Conservation (phyloP, 192 early-diverging fungal species). For the Backusella parvicylindrica region DNA sequence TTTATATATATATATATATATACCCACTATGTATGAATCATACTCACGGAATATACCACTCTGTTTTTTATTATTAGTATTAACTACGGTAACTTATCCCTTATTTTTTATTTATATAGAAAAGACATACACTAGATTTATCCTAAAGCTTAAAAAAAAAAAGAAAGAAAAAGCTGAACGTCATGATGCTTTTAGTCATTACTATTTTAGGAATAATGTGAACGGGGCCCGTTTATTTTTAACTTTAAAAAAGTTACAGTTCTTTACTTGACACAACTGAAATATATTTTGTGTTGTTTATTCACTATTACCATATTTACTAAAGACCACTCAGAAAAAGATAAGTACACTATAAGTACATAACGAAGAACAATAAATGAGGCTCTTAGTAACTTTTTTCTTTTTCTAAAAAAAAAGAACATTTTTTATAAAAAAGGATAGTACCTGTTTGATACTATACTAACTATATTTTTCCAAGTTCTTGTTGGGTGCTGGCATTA, state of each 20-base stretch:
- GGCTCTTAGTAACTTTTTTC: not conserved
- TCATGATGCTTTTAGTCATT: not conserved
- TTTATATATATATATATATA: not conserved
- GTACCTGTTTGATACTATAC: not conserved
- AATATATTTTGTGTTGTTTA: not conserved
- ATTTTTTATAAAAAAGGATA: not conserved
- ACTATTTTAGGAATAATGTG: not conserved
- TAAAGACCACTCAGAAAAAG: not conserved
- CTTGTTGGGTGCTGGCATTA: no score
- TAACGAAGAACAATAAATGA: not conserved
- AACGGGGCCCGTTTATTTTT: not conserved
- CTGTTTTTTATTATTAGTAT: not conserved
- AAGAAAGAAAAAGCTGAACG: not conserved
- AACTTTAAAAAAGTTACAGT: not conserved
- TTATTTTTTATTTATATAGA: not conserved
- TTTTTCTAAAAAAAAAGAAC: not conserved
- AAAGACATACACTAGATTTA: not conserved
- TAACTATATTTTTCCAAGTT: no score
- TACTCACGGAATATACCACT: no score
- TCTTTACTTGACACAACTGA: not conserved
- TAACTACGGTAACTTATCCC: not conserved
- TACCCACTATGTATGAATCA: no score
- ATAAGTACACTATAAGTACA: not conserved
- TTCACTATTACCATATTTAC: not conserved
- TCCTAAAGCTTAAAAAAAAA: not conserved